Evolutionary conservation across 2,329 filamentous ascomycete species (phyloP).

Genomic region (Xylaria sp.): DNA sequence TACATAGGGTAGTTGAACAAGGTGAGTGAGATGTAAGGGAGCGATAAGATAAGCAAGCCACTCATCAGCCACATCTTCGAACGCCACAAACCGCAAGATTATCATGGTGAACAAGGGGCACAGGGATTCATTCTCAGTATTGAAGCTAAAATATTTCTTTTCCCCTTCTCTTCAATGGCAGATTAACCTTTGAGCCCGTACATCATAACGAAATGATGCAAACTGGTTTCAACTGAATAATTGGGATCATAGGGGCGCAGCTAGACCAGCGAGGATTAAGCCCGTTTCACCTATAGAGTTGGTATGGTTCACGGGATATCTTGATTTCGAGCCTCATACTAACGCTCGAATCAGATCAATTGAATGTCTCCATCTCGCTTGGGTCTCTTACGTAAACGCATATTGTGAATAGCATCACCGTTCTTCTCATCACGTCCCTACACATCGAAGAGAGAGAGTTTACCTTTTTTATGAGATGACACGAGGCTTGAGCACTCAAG

Average conservation of each 20-base stretch:
- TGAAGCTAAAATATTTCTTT: too few relatives aligned
- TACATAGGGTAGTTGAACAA: not conserved
- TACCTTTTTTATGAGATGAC: not conserved
- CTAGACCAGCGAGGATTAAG: not conserved
- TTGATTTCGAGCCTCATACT: not conserved
- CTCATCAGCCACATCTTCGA: not conserved
- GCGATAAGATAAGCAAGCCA: constrained; percentile 8
- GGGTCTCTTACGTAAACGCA: too few relatives aligned
- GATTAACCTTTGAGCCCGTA: too few relatives aligned
- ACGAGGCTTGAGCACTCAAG: not conserved
- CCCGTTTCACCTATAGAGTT: too few relatives aligned
- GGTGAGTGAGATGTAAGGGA: not conserved
- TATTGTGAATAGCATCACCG: not conserved
- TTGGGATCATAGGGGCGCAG: not conserved
- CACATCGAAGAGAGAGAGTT: not conserved
- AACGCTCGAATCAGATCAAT: not conserved
- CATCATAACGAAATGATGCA: not conserved
- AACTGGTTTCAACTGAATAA: not conserved
- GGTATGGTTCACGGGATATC: not conserved
- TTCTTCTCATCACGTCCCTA: not conserved
- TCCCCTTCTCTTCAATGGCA: too few relatives aligned
- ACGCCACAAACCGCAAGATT: not conserved
- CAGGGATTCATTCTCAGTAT: too few relatives aligned
- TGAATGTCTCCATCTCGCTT: not conserved
- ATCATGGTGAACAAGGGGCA: too few relatives aligned